Evolutionary conservation across 805 yeast species (phyloP).

Genomic region (Kurtzmaniella cleridarum): DNA sequence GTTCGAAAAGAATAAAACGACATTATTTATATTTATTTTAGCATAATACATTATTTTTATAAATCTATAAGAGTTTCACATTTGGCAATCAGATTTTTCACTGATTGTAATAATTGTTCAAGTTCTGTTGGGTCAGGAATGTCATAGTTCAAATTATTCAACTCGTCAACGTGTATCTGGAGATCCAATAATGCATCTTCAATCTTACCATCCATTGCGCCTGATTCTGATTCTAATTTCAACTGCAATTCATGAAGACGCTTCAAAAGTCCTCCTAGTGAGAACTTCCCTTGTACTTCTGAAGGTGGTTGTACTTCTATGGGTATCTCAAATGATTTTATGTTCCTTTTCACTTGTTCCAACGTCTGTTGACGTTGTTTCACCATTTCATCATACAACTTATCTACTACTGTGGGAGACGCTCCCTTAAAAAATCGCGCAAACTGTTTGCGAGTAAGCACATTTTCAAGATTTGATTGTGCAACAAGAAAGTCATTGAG

Average conservation of each 20-base stretch:
- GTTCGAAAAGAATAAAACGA: too few relatives aligned
- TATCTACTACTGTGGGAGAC: slow-evolving; percentile 8
- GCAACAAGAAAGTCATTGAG: slow-evolving; percentile 14
- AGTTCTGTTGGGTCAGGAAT: slow-evolving; percentile 11
- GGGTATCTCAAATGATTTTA: slow-evolving; percentile 21
- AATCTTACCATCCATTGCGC: slow-evolving; percentile 11
- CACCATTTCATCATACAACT: slow-evolving; percentile 10
- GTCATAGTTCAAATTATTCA: slow-evolving; percentile 24
- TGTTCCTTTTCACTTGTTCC: slow-evolving; percentile 5
- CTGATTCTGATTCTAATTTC: slow-evolving; percentile 18
- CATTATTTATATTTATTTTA: too few relatives aligned
- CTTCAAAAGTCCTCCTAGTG: slow-evolving; percentile 9
- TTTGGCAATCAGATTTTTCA: slow-evolving; percentile 9
- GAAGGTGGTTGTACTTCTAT: slow-evolving; percentile 4
- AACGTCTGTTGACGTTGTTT: slow-evolving; percentile 8
- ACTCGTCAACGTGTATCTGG: slow-evolving; percentile 12
- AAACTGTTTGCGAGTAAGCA: slow-evolving; percentile 16
- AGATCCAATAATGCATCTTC: slow-evolving; percentile 12
- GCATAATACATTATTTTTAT: not conserved
- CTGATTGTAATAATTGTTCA: slow-evolving; percentile 11
- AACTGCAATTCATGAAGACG: slow-evolving; percentile 21
- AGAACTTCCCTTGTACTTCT: slow-evolving; percentile 1
- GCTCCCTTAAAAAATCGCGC: slow-evolving; percentile 5
- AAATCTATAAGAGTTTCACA: slow-evolving; percentile 5
- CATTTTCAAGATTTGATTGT: slow-evolving; percentile 12